phyloP scores from a whole-genome alignment of 148 eudicot genomes.

The Silene latifolia region DNA sequence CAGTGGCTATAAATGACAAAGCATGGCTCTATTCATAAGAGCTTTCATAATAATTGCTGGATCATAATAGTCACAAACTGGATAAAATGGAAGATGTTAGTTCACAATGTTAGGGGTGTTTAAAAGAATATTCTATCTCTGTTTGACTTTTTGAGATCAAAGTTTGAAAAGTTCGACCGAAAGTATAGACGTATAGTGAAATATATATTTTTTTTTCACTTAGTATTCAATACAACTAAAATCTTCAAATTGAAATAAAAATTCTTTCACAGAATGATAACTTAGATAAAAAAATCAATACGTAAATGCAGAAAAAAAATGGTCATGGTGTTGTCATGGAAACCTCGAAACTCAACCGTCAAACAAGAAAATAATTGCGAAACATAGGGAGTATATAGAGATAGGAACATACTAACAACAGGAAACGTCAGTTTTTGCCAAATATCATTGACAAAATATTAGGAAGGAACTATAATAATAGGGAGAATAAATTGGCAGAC shows the following conservation, averaged over 20 bases:
- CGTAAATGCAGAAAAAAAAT: background rate
- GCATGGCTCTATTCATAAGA: constrained; percentile 11
- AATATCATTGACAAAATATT: no score
- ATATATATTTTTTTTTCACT: no score
- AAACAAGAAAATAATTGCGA: background rate
- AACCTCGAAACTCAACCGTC: background rate
- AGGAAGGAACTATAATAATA: no score
- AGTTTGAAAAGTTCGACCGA: no score
- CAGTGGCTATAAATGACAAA: constrained; percentile 12
- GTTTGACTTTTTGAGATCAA: background rate
- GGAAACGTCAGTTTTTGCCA: background rate
- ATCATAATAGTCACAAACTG: constrained; percentile 14
- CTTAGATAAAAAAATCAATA: background rate
- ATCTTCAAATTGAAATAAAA: background rate
- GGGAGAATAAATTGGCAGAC: no score
- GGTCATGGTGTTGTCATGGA: background rate
- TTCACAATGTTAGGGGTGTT: background rate
- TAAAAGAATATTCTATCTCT: background rate
- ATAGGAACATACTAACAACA: constrained; percentile 17
- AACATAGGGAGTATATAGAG: background rate
- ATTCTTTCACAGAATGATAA: background rate
- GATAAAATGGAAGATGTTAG: constrained; percentile 3
- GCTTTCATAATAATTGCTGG: background rate
- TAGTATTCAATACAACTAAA: background rate
- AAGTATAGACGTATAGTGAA: background rate